Conservation (phyloP, 768 basidiomycete species). For the Leccinellum rugosiceps region DNA sequence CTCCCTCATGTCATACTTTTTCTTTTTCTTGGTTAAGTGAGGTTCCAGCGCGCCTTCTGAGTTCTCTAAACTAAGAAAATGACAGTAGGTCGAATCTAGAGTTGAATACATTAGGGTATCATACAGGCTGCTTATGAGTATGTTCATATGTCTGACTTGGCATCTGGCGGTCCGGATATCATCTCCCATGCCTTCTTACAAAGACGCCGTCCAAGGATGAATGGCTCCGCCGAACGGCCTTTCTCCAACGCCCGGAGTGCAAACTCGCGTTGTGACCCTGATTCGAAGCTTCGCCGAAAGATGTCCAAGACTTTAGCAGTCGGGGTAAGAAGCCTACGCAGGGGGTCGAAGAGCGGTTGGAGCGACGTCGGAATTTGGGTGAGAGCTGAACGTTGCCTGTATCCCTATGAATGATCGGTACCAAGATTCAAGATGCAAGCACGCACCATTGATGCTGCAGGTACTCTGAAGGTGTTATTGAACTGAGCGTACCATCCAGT, state of each 20-base stretch:
- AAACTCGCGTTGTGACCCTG: constrained; percentile 59
- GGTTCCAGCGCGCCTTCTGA: not conserved
- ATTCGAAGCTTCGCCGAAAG: constrained; percentile 49
- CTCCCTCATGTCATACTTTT: constrained; percentile 31
- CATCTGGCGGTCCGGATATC: constrained; percentile 30
- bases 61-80: not conserved
- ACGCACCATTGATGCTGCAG: constrained; percentile 34
- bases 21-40: constrained; percentile 8
- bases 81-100: constrained; percentile 1
- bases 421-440: constrained; percentile 22
- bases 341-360: constrained; percentile 49
- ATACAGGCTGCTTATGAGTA: constrained; percentile 18
- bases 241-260: constrained; percentile 61
- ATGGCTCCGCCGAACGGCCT: constrained; percentile 60
- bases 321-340: constrained; percentile 57
- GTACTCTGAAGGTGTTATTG: constrained; percentile 19
- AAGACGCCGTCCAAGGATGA: constrained; percentile 38
- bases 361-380: constrained; percentile 57
- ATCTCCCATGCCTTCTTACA: constrained; percentile 40
- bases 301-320: constrained; percentile 49
- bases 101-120: constrained; percentile 21
- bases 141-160: constrained; percentile 24
- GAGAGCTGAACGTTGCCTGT: constrained; percentile 51
- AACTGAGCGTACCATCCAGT: constrained; percentile 30
- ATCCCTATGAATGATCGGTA: not conserved